These are phyloP conservation scores for Pyrenophora tritici-repentis DNA, from an alignment of 2,329 filamentous ascomycete genomes.

Conservation along the genomic window DNA sequence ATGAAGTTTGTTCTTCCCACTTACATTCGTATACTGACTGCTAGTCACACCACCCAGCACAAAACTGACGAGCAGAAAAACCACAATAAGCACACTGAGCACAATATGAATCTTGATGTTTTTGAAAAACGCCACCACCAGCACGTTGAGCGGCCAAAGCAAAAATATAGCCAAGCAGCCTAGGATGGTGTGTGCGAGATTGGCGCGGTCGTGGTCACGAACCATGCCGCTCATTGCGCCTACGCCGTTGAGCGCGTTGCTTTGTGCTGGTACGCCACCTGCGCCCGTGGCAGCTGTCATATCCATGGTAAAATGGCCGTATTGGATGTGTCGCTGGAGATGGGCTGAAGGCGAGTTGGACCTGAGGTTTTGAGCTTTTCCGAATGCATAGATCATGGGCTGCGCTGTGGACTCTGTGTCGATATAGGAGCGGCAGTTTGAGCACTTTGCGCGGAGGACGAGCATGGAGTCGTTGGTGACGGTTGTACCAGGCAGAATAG, in stretches of 20 bases:
- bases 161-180: conserved; percentile 43
- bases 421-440: conserved; percentile 46
- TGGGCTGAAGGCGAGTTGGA: conserved; percentile 40
- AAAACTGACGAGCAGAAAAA: conserved; percentile 47
- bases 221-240: conserved; percentile 25
- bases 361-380: conserved; percentile 33
- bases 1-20: conserved; percentile 24
- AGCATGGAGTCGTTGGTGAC: conserved; percentile 45
- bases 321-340: conserved; percentile 47
- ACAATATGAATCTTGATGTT: conserved; percentile 51
- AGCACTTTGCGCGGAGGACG: conserved; percentile 46
- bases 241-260: conserved; percentile 28
- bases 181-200: conserved; percentile 39
- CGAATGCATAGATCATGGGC: conserved; percentile 52
- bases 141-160: conserved; percentile 37
- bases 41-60: conserved; percentile 51
- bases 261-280: conserved; percentile 41
- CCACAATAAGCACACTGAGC: conserved; percentile 46
- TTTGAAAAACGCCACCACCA: conserved; percentile 47
- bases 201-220: conserved; percentile 35
- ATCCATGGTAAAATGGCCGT: conserved; percentile 50
- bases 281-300: conserved; percentile 46
- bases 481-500: conserved; percentile 34
- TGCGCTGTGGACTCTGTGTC: conserved; percentile 38
- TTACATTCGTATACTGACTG: conserved; percentile 48